These are phyloP conservation scores for Penicillium glabrum DNA, from an alignment of 2,329 filamentous ascomycete species.

Conservation along the genomic window DNA sequence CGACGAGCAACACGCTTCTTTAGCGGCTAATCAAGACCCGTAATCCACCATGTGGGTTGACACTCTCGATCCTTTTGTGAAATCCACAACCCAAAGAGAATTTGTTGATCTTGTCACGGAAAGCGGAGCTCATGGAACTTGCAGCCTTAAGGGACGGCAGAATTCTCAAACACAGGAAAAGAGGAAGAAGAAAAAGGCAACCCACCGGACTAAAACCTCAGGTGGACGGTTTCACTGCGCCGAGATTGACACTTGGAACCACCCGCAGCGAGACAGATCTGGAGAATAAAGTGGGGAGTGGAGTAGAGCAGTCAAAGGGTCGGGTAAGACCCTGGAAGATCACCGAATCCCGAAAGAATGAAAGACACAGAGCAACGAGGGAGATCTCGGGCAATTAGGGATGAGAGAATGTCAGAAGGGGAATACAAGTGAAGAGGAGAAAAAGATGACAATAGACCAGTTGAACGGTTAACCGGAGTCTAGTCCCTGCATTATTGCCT, in stretches of 20 bases:
- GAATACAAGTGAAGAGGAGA: not conserved
- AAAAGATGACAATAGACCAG: not conserved
- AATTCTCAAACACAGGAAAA: not conserved
- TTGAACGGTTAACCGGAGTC: not conserved
- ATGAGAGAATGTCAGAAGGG: not conserved
- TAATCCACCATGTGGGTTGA: conserved; percentile 25
- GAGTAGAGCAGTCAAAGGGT: not conserved
- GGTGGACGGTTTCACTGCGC: conserved; percentile 12
- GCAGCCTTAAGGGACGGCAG: not conserved
- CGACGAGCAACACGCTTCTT: conserved; percentile 15
- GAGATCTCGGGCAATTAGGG: not conserved
- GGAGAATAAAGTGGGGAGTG: conserved; percentile 13
- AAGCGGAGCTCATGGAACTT: not conserved
- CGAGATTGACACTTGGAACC: conserved; percentile 1
- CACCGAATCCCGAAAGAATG: conserved; percentile 2
- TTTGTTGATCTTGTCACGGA: not conserved
- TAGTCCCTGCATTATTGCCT: conserved; percentile 12
- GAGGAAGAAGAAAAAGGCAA: not conserved
- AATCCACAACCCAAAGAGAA: not conserved
- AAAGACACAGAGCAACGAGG: not conserved
- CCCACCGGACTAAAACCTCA: not conserved
- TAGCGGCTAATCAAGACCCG: conserved; percentile 26
- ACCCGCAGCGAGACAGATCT: conserved; percentile 15
- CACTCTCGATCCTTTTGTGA: not conserved
- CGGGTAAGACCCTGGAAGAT: conserved; percentile 9